phyloP scores from a whole-genome alignment of 2,329 filamentous ascomycete species.

The Calcarisporium arbuscula region DNA sequence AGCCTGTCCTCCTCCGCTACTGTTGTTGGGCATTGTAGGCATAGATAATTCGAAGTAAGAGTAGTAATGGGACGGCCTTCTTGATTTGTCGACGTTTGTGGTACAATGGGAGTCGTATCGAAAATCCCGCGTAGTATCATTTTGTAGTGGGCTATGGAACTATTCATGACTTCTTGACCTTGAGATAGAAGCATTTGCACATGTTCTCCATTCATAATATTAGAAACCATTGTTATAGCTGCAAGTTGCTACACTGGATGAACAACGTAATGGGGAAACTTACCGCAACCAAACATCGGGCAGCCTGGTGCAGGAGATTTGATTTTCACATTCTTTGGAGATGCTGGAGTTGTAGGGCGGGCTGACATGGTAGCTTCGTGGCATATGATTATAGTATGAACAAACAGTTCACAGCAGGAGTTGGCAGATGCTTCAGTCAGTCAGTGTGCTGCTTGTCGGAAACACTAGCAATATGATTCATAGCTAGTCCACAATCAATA shows the following conservation, averaged over 20 bases:
- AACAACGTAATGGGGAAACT: too few species aligned
- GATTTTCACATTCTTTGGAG: conserved; percentile 52
- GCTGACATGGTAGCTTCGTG: conserved; percentile 40
- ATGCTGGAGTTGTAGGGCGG: conserved; percentile 43
- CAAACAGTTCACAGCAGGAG: too few species aligned
- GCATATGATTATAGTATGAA: too few species aligned
- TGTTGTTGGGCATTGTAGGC: conserved; percentile 66
- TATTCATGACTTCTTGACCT: conserved; percentile 58
- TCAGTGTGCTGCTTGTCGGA: too few species aligned
- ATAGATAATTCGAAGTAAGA: conserved; percentile 63
- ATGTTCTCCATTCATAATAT: conserved; percentile 51
- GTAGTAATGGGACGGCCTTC: conserved; percentile 54
- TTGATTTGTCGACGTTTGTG: conserved; percentile 55
- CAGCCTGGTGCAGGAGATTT: conserved; percentile 52
- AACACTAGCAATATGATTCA: too few species aligned
- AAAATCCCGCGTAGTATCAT: conserved; percentile 64
- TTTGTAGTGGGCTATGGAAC: conserved; percentile 65
- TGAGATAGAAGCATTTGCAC: conserved; percentile 60
- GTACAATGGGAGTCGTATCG: conserved; percentile 57
- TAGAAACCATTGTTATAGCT: conserved; percentile 3
- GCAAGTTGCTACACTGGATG: conserved; percentile 4
- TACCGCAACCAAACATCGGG: conserved; percentile 60
- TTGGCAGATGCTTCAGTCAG: too few species aligned
- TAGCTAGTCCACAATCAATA: too few species aligned
- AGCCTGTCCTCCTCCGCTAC: conserved; percentile 59